phyloP scores from a whole-genome alignment of 768 basidiomycete genomes.

The Lentinula lateritia region DNA sequence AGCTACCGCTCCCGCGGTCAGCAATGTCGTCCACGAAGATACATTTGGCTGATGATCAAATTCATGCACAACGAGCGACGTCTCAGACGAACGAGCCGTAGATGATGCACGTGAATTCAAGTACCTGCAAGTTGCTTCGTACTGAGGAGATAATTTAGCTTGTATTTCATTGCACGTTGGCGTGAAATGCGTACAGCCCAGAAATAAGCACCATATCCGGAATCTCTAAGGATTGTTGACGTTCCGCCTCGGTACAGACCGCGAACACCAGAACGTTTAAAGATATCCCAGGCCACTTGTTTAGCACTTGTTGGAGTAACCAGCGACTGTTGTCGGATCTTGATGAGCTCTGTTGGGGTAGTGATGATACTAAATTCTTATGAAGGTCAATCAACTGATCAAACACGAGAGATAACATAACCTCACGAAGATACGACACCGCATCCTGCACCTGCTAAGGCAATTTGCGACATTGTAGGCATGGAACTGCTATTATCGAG shows the following conservation, averaged over 20 bases:
- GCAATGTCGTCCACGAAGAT: conserved; percentile 49
- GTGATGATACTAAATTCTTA: conserved; percentile 52
- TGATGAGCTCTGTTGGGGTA: conserved; percentile 82
- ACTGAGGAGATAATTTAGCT: conserved; percentile 25
- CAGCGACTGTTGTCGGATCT: conserved; percentile 74
- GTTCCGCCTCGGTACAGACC: conserved; percentile 76
- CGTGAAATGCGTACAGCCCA: conserved; percentile 48
- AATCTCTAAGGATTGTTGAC: conserved; percentile 71
- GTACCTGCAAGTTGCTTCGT: conserved; percentile 58
- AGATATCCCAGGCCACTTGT: conserved; percentile 51
- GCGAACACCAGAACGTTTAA: conserved; percentile 47
- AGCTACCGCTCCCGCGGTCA: conserved; percentile 72
- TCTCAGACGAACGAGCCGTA: conserved; percentile 14
- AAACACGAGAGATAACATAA: background rate
- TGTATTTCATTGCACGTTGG: background rate
- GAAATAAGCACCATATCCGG: conserved; percentile 86
- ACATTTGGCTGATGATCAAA: conserved; percentile 31
- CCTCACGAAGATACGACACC: conserved; percentile 78
- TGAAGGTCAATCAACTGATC: background rate
- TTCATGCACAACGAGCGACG: conserved; percentile 32
- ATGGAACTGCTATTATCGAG: conserved; percentile 35
- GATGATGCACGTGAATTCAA: conserved; percentile 26
- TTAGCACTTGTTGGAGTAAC: conserved; percentile 41
- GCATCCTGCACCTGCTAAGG: conserved; percentile 73
- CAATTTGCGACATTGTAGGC: conserved; percentile 69